phyloP scores from a whole-genome alignment of 164 flowering plant genomes.

The Warburgia ugandensis region DNA sequence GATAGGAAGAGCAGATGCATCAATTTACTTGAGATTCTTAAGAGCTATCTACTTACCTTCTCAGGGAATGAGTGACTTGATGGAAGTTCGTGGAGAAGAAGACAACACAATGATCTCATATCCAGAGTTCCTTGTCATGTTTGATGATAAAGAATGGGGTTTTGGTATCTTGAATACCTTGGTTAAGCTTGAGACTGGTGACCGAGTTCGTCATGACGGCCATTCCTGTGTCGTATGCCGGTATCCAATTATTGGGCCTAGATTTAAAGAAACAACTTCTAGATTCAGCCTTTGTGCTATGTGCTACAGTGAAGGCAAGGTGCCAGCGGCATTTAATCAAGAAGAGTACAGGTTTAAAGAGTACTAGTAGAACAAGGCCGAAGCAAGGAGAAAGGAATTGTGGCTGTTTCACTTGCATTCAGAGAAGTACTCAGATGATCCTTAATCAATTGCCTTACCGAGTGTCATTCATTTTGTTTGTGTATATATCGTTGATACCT shows the following conservation, averaged over 20 bases:
- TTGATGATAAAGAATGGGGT: constrained; percentile 10
- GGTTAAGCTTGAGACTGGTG: constrained; percentile 17
- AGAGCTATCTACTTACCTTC: constrained; percentile 11
- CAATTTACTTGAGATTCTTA: constrained; percentile 7
- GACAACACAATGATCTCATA: constrained; percentile 10
- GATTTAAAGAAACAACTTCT: constrained; percentile 13
- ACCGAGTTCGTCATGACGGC: constrained; percentile 11
- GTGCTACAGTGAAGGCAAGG: constrained; percentile 17
- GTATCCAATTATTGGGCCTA: constrained; percentile 15
- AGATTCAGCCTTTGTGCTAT: constrained; percentile 9
- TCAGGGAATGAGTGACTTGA: not conserved
- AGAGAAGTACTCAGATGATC: not conserved
- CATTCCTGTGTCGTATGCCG: constrained; percentile 9
- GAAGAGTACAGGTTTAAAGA: constrained; percentile 17
- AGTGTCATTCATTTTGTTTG: no score
- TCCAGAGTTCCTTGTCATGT: constrained; percentile 16
- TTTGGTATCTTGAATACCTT: constrained; percentile 10
- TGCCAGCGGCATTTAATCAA: constrained; percentile 7
- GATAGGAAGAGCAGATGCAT: constrained; percentile 8
- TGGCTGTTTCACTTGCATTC: constrained; percentile 2
- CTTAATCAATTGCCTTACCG: no score
- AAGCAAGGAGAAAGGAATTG: constrained; percentile 8
- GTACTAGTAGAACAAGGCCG: constrained; percentile 7
- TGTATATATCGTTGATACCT: no score
- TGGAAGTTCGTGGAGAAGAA: constrained; percentile 6